phyloP scores from a whole-genome alignment of 2,329 filamentous ascomycete species.

The Hymenoscyphus fraxineus region DNA sequence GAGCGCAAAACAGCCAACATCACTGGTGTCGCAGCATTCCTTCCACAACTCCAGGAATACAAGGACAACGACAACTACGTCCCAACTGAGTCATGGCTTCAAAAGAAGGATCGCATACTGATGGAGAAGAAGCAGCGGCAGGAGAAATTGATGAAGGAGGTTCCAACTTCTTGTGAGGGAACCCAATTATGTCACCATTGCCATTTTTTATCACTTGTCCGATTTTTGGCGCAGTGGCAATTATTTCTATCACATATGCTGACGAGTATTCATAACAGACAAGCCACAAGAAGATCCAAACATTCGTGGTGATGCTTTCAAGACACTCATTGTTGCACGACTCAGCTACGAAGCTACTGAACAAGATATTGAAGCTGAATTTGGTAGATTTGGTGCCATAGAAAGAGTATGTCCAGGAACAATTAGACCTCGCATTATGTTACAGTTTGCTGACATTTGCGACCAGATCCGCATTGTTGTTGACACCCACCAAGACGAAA shows the following conservation, averaged over 20 bases:
- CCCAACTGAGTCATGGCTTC: slow-evolving; percentile 89
- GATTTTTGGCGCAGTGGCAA: slow-evolving; percentile 19
- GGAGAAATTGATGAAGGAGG: slow-evolving; percentile 44
- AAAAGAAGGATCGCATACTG: slow-evolving; percentile 79
- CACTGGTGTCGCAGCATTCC: slow-evolving; percentile 68
- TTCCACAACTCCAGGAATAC: slow-evolving; percentile 72
- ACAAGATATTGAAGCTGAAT: slow-evolving; percentile 88
- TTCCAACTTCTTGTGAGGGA: slow-evolving; percentile 32
- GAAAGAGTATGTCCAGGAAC: slow-evolving; percentile 65
- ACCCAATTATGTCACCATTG: slow-evolving; percentile 28
- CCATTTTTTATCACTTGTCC: slow-evolving; percentile 27
- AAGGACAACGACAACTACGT: slow-evolving; percentile 72
- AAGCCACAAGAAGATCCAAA: slow-evolving; percentile 82
- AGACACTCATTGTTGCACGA: slow-evolving; percentile 87
- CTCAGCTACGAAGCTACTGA: slow-evolving; percentile 86
- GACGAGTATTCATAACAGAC: slow-evolving; percentile 47
- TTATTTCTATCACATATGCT: slow-evolving; percentile 20
- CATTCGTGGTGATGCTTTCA: slow-evolving; percentile 89
- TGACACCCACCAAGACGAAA: slow-evolving; percentile 66
- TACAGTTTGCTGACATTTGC: slow-evolving; percentile 18
- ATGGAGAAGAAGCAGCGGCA: slow-evolving; percentile 70
- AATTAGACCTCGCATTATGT: slow-evolving; percentile 1
- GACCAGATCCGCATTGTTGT: slow-evolving; percentile 79
- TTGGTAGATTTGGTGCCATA: slow-evolving; percentile 88
- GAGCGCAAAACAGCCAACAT: slow-evolving; percentile 73